Evolutionary conservation across 495 filamentous ascomycete species (phyloP).

Genomic region (Tuber brumale): DNA sequence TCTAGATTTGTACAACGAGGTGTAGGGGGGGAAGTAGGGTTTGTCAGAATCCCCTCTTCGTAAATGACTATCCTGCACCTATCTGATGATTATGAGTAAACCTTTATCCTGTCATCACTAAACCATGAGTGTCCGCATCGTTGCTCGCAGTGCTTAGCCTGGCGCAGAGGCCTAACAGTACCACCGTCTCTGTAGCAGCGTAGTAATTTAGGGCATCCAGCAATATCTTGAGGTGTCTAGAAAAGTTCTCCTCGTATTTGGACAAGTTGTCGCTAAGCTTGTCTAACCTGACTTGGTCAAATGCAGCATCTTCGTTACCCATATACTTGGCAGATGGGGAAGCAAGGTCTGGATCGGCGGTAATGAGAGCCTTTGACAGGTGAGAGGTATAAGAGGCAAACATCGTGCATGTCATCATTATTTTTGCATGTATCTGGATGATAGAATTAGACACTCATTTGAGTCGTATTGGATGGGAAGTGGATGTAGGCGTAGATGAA

Average conservation of each 20-base stretch:
- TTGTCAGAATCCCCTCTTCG: not conserved
- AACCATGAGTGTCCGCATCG: slow-evolving; percentile 53
- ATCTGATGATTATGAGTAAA: not conserved
- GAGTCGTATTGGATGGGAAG: slow-evolving; percentile 11
- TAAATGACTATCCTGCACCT: not conserved
- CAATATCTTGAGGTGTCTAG: slow-evolving; percentile 79
- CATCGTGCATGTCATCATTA: slow-evolving; percentile 85
- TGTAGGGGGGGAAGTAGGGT: not conserved
- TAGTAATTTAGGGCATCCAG: slow-evolving; percentile 93
- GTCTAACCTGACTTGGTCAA: slow-evolving; percentile 60
- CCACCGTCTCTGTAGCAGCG: slow-evolving; percentile 93
- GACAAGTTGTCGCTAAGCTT: slow-evolving; percentile 77
- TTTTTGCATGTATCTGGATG: slow-evolving; percentile 81
- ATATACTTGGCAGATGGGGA: slow-evolving; percentile 41
- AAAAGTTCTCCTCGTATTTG: slow-evolving; percentile 89
- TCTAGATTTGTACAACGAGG: not conserved
- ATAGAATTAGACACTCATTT: slow-evolving; percentile 29
- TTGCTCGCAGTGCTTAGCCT: slow-evolving; percentile 67
- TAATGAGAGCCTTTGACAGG: slow-evolving; percentile 70
- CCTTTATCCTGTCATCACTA: slow-evolving; percentile 37
- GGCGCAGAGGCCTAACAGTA: slow-evolving; percentile 77
- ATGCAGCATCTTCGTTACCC: slow-evolving; percentile 41
- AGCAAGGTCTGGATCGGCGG: slow-evolving; percentile 66
- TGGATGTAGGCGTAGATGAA: not conserved
- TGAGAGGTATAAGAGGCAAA: slow-evolving; percentile 80